Evolutionary conservation across 495 filamentous ascomycete genomes (phyloP).

Genomic region (Trichocladium uniseriatum): DNA sequence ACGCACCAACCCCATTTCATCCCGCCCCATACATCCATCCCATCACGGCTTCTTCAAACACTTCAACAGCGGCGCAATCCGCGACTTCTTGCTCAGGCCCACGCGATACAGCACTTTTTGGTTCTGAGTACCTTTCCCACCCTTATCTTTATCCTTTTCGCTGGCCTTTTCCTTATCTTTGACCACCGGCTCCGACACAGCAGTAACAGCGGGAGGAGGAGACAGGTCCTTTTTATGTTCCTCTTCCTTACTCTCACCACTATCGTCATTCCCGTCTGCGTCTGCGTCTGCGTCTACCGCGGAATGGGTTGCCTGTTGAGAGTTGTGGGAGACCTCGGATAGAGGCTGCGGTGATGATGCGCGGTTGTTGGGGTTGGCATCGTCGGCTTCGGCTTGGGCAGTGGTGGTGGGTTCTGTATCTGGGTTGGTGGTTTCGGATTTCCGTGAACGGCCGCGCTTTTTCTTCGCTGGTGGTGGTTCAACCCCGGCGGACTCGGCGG

Average conservation of each 20-base stretch:
- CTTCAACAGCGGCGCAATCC: slow-evolving; percentile 25
- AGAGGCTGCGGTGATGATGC: neutral
- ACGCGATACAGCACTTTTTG: slow-evolving; percentile 21
- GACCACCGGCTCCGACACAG: neutral
- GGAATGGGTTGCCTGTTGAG: neutral
- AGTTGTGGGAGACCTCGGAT: neutral
- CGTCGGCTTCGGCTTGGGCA: neutral
- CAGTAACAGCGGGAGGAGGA: no score
- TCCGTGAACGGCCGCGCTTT: slow-evolving; percentile 15
- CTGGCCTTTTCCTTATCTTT: neutral
- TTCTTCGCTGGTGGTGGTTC: slow-evolving; percentile 10
- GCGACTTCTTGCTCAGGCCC: slow-evolving; percentile 21
- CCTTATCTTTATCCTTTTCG: slow-evolving; percentile 1
- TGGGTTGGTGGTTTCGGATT: neutral
- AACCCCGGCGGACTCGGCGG: neutral
- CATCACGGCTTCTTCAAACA: slow-evolving; percentile 10
- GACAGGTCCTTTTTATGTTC: neutral
- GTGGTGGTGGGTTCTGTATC: neutral
- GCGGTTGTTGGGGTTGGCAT: neutral
- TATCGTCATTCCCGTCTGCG: neutral
- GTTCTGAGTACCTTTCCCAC: neutral
- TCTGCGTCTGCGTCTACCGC: neutral
- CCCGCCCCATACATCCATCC: no score
- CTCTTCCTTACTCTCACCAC: slow-evolving; percentile 7
- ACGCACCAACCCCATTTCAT: no score